Evolutionary conservation across 1,139 yeast genomes (phyloP), one percentile per base, ranked within the genome.

Genomic region (Taiozyma sp.): DNA sequence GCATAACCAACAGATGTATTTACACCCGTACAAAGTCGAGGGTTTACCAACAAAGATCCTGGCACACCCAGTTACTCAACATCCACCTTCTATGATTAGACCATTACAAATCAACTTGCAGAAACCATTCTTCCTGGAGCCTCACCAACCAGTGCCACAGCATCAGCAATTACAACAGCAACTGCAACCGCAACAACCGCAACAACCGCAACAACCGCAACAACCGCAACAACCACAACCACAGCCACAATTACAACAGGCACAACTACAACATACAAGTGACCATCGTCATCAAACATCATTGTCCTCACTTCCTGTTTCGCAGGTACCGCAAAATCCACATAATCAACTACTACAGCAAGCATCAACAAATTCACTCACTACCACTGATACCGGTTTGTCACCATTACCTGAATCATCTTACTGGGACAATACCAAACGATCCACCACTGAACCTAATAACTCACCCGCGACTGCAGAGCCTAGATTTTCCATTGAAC

Each of bases 71-170:
- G 36, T 44, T 2, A 50, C 51, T 13, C 50, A 46, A 2, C 51
- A 45, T 40, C 54, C 57, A 16, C 53, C 47, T 2, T 45, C 53
- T 7, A 49, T 53, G 42, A 39, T 56, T 7, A 56, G 54, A 36
- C 55, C 57, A 6, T 23, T 59, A 16, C 57, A 58, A 46, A 55
- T 60, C 32, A 58, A 60, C 36, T 46, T 60, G 2, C 62, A 59
- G 27, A 51, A 54, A 47, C 49, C 57, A 1, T 52, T 52, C n/a
- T 46, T 57, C 6, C 56, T 51, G 9, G 41, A 38, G 7, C 8
- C 41, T 19, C 10, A 19, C 13, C 41, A 38, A 22, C 14, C 1
- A 38, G 24, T 38, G 4, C 27, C 27, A 8, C 27, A 24, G 27
- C 27, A 24, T 24, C 27, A 24, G 27, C 27, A 24, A 24, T 24